These are phyloP conservation scores for Zanthoxylum bungeanum DNA, from an alignment of 345 rosid species.

Conservation along the genomic window DNA sequence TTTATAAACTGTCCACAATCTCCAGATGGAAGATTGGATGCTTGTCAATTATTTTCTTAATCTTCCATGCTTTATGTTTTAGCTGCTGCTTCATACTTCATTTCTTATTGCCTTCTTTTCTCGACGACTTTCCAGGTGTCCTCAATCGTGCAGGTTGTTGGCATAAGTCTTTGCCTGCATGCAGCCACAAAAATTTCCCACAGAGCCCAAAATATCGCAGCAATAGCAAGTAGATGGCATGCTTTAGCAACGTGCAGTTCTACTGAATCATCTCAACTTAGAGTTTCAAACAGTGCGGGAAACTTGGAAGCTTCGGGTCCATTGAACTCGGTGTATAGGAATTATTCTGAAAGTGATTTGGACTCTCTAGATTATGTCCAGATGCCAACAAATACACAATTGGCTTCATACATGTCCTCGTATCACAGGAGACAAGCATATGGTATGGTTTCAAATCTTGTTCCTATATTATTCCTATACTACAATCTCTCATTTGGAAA, in stretches of 20 bases:
- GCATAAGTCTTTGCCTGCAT: slow-evolving; percentile 72
- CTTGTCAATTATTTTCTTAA: neutral
- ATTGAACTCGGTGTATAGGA: slow-evolving; percentile 28
- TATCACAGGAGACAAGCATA: slow-evolving; percentile 84
- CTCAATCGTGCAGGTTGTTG: slow-evolving; percentile 78
- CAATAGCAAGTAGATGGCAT: slow-evolving; percentile 85
- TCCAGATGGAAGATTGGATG: neutral
- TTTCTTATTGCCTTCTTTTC: slow-evolving; percentile 2
- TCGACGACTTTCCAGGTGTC: slow-evolving; percentile 52
- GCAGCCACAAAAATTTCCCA: slow-evolving; percentile 90
- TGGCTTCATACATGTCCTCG: slow-evolving; percentile 64
- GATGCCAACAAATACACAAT: slow-evolving; percentile 52
- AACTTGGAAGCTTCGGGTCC: slow-evolving; percentile 38
- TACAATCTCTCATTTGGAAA: neutral
- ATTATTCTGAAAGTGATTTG: slow-evolving; percentile 76
- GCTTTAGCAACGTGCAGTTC: slow-evolving; percentile 66
- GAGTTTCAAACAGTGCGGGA: slow-evolving; percentile 47
- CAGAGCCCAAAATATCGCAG: slow-evolving; percentile 74
- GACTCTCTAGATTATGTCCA: slow-evolving; percentile 68
- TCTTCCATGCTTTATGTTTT: neutral
- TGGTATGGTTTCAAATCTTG: slow-evolving; percentile 42
- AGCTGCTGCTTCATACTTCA: neutral
- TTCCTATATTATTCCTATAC: neutral
- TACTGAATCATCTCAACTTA: slow-evolving; percentile 41
- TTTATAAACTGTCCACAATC: neutral